Evolutionary conservation across 164 flowering plant genomes (phyloP), one percentile per base, ranked within the genome.

Genomic region (Liquidambar formosana): DNA sequence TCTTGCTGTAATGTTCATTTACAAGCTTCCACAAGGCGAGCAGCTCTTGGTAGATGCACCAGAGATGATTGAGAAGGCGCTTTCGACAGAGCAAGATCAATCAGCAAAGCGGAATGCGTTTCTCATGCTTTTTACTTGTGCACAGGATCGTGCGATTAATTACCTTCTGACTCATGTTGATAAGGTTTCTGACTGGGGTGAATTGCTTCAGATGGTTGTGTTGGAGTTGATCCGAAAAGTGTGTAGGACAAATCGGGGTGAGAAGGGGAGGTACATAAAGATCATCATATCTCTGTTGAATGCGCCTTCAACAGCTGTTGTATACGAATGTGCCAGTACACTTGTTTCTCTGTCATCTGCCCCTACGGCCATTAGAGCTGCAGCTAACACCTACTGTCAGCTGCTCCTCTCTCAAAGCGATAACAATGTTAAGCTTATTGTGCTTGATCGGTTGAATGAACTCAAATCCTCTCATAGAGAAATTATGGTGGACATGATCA

Each of bases 291-390:
- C 95, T n/a, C 63, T 93, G 71, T 53, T 92, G 68, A 83, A 79
- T 84, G 92, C 96, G 14, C 92, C 92, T 5, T 95, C 97, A 0
- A 66, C 89, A 13, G 97, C 97, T 27, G 97, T 95, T 23, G 71
- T 88, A 15, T 95, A 95, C 61, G 99, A 95, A 54, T 91, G 97
- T 77, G 97, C 99, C 51, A 80, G 87, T 11, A 95, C 97, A 0
- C 87, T 95, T 60, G 96, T 95, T 54, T 91, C 99, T 0, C 81
- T 95, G 1, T 95, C 97, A 11, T 92, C 97, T 57, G 97, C 99
- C 0, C 97, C 97, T 13, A 91, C 97, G 9, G 99, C 97, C 18
- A 89, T 95, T 22, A 87, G 86, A 62, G 96, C 94, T 53, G 99
- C 97, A 14, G 95, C 99, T 1, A 85, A 76, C 57, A 95, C 94